phyloP scores from a whole-genome alignment of 805 yeast species.

The Zygotorulaspora danielsina region DNA sequence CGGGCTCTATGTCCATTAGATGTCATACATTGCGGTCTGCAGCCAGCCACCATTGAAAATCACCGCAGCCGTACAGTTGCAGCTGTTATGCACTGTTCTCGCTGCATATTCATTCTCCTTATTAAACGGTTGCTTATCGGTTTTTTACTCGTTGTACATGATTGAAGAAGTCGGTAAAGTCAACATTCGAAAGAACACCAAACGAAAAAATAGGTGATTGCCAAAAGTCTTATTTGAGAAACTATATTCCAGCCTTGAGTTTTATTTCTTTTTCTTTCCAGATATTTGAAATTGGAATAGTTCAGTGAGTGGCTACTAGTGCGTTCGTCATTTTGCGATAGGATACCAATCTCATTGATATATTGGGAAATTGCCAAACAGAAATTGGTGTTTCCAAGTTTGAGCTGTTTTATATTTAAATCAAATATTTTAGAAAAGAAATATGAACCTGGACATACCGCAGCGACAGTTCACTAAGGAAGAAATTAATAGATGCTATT shows the following conservation, averaged over 20 bases:
- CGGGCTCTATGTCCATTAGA: too few relatives aligned
- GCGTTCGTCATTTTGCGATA: neutral
- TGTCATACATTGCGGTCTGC: too few relatives aligned
- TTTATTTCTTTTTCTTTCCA: slow-evolving; percentile 1
- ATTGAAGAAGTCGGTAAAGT: slow-evolving; percentile 1
- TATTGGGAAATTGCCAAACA: neutral
- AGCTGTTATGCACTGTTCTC: too few relatives aligned
- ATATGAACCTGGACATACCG: slow-evolving; percentile 30
- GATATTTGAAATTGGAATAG: neutral
- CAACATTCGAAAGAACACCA: neutral
- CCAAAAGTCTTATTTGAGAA: neutral
- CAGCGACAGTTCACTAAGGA: slow-evolving; percentile 34
- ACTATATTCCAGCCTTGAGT: neutral
- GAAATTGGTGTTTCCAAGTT: neutral
- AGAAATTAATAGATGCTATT: slow-evolving; percentile 36
- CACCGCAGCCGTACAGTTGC: too few relatives aligned
- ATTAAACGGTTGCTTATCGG: slow-evolving; percentile 1
- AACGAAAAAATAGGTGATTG: slow-evolving; percentile 1
- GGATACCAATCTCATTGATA: neutral
- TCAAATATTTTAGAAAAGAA: neutral
- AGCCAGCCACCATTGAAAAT: too few relatives aligned
- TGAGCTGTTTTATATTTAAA: neutral
- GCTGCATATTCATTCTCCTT: too few relatives aligned
- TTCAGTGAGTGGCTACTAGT: neutral
- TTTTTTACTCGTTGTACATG: neutral